Base-by-base conservation (phyloP, 257 asterid genomes). In the Euphrasia confusa region DNA sequence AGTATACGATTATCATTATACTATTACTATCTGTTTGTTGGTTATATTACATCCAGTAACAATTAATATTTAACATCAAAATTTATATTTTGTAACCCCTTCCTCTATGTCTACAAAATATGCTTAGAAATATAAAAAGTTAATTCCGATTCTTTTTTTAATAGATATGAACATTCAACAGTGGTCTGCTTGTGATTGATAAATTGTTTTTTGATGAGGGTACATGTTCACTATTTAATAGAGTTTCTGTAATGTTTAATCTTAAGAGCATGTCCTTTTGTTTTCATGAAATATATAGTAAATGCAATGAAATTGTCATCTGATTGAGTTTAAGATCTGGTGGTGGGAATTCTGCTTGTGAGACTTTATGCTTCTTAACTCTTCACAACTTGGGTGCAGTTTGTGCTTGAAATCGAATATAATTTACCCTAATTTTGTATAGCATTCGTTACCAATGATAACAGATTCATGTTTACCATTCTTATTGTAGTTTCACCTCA, bases 251-350 rank as follows among this genome's bases (percentile, higher is more conserved):
- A 9, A 32, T 37, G 15, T 63, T 49, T 54, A 39, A 35, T 37
- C 54, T 37, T 72, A 44, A n/a, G 56, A 21, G 13, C 32, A 14
- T 60, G 27, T 21, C 58, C 15, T 17, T 27, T 58, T 3, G 54
- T 42, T 56, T 32, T 39, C 39, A 26, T 10, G 50, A 45, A 45
- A 2, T 5, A 45, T 45, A 9, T 11, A 45, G 50, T 45, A 45
- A n/a, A 45, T 12, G 50, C 7, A 45, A 45, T 37, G 13, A 42
- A 47, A 60, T 49, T 13, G 49, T 44, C 26, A 45, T 58, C 47
- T 63, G 62, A 58, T 40, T 67, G 42, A 70, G 64, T 53, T 74
- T 33, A 11, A 54, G 65, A 9, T 59, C 68, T 14, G 66, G 30
- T 55, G 35, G 26, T 49, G 14, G 42, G 66, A 61, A 47, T 9